A percentile compares a stretch with the other conserved stretches of the same genome.
phyloP scores from a whole-genome alignment of 2,329 filamentous ascomycete genomes.

The Phialophora chinensis region DNA sequence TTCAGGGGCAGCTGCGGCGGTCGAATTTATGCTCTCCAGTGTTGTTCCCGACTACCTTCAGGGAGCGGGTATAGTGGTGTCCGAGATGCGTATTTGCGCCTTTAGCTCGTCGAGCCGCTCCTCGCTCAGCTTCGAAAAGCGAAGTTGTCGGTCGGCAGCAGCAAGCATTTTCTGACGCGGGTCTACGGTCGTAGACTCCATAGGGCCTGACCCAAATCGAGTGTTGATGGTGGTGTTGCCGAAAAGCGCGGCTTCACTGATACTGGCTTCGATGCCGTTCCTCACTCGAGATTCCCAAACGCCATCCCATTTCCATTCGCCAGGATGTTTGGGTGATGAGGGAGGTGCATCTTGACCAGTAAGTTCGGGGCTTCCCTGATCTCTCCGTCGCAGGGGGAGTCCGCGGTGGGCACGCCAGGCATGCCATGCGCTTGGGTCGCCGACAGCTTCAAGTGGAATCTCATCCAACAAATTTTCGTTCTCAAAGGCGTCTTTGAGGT shows the following conservation, averaged over 20 bases:
- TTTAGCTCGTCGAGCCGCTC: conserved; percentile 61
- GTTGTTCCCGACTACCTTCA: conserved; percentile 53
- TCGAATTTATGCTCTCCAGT: background rate
- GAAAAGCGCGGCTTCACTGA: conserved; percentile 80
- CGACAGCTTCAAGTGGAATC: conserved; percentile 79
- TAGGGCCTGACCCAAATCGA: conserved; percentile 57
- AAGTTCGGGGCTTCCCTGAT: conserved; percentile 29
- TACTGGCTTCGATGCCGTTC: conserved; percentile 75
- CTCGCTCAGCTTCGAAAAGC: conserved; percentile 69
- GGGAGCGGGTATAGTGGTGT: conserved; percentile 53
- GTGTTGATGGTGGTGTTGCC: conserved; percentile 72
- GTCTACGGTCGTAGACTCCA: conserved; percentile 20
- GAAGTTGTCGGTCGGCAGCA: conserved; percentile 57
- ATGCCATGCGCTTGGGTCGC: conserved; percentile 91
- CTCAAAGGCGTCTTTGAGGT: conserved; percentile 82
- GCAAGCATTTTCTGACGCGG: conserved; percentile 24
- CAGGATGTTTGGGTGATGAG: conserved; percentile 59
- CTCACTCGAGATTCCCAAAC: conserved; percentile 92
- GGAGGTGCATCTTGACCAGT: conserved; percentile 20
- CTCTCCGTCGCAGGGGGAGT: conserved; percentile 40
- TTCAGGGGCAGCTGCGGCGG: background rate
- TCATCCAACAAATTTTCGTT: conserved; percentile 77
- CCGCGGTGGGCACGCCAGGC: conserved; percentile 80
- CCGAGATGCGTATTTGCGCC: conserved; percentile 19
- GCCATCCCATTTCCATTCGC: conserved; percentile 97